Base-by-base conservation (phyloP, 164 flowering plant genomes). In the Hamamelis virginiana region DNA sequence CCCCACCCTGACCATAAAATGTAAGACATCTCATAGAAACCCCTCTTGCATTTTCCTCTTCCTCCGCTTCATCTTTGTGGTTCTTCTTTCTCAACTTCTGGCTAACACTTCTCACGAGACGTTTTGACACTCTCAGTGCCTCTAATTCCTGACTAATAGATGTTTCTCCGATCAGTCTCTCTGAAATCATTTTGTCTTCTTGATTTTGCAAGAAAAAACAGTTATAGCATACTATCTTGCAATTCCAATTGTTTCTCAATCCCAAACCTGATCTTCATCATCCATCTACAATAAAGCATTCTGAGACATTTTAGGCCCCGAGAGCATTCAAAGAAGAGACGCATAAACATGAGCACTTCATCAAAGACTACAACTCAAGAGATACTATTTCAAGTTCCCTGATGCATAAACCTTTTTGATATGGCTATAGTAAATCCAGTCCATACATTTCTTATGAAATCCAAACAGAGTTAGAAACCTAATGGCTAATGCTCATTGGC, bases 1-100 rank as follows among this genome's bases (percentile, higher is more conserved):
- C 99, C 21, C 97, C 99, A 47, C 90, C 93, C 68, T 84, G 78
- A 13, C 87, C 85, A 74, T 86, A 88, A 48, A 95, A 64, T 58
- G 86, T 76, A 50, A 91, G 97, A 78, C 99, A 92, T 57, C 84
- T 80, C 67, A 84, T 47, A 25, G 89, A 87, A 55, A 85, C 63
- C 64, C 88, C 85, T 68, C 74, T 73, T 5, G 62, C 75, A 23
- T 72, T 75, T 19, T 74, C 90, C 67, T 87, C 94, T 67, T 86
- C 94, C 46, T 82, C 89, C 22, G 43, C 76, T 51, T 76, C 87
- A 69, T 66, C 71, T 77, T 75, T 78, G 16, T 60, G 70, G 50
- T 69, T 75, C 74, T 80, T 91, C 82, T 78, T 94, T 75, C 78
- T 85, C 72, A 83, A 72, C 68, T 82, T 87, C 71, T 84, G 89